Evolutionary conservation across 768 basidiomycete genomes (phyloP), one percentile per base, ranked within the genome.

Genomic region (Russula dissimulans): DNA sequence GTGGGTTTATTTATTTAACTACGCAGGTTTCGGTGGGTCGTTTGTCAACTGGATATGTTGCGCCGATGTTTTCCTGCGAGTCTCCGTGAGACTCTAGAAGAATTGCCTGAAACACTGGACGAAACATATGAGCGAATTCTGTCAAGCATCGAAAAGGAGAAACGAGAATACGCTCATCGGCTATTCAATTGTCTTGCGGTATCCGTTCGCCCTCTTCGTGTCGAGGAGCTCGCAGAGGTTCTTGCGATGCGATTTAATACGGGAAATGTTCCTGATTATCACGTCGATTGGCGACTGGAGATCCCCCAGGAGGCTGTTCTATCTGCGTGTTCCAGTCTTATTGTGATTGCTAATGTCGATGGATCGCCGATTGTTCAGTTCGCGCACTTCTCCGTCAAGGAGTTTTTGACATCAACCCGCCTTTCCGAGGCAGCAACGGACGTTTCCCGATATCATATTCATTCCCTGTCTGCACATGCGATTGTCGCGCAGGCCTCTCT

Each of bases 81-180:
- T 42, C 14, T 50, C 11, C 49, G n/a, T 8, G n/a, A 17, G 8
- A 9, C 26, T 12, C 26, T 46, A 6, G 58, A 54, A 12, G 44
- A 50, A 31, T 29, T 46, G 8, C 58, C 58, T 5, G 12, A 42
- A 22, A 17, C 3, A 15, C 32, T 55, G 26, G 45, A 47, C 15
- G 59, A 47, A 41, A 48, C 46, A 6, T 60, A 60, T 5, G 59
- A 54, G 34, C 59, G 52, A 9, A 47, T 54, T 15, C 44, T 60
- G 44, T 18, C 9, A 32, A 22, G 18, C 14, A 59, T 59, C 18
- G 4, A 18, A 14, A 5, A 45, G 1, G 34, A 11, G 6, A 32
- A 47, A 3, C 18, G 26, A 38, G 29, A 41, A 15, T 29, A 39
- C 29, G 59, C 59, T 26, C 47, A 14, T 29, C 46, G 45, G 3